phyloP scores from a whole-genome alignment of 495 filamentous ascomycete genomes.

The Penicillium diatomitis region DNA sequence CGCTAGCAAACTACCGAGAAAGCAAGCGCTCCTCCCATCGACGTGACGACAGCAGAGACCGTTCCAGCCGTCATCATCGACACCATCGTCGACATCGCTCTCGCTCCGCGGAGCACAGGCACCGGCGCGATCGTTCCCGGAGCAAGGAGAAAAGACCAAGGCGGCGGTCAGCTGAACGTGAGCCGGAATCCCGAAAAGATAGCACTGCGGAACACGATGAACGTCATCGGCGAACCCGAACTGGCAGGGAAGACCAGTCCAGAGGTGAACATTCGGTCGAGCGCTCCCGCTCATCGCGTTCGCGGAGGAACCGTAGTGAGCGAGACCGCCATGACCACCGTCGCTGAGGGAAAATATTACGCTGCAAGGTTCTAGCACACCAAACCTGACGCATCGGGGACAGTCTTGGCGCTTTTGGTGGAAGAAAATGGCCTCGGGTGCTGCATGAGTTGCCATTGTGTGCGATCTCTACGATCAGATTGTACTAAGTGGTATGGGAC shows the following conservation, averaged over 20 bases:
- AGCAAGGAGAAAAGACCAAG: conserved; percentile 23
- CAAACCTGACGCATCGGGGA: too few relatives aligned
- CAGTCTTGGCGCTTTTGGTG: too few relatives aligned
- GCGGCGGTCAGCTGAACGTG: conserved; percentile 21
- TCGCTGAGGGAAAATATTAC: conserved; percentile 10
- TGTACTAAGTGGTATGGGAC: too few relatives aligned
- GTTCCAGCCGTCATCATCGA: conserved; percentile 44
- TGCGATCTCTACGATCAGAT: too few relatives aligned
- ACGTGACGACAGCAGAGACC: conserved; percentile 28
- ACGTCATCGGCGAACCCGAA: conserved; percentile 18
- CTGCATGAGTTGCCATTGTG: too few relatives aligned
- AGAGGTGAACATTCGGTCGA: conserved; percentile 19
- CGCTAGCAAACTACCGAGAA: conserved; percentile 47
- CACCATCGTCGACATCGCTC: conserved; percentile 50
- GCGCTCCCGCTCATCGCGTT: conserved; percentile 27
- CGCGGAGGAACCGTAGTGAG: conserved; percentile 23
- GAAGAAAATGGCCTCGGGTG: too few relatives aligned
- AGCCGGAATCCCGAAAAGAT: conserved; percentile 18
- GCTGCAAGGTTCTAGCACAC: too few relatives aligned
- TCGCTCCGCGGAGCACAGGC: conserved; percentile 24
- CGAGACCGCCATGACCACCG: conserved; percentile 28
- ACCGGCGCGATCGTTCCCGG: conserved; percentile 26
- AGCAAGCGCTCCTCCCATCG: conserved; percentile 29
- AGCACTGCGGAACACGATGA: conserved; percentile 16
- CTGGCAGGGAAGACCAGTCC: conserved; percentile 14